Conservation (phyloP, 108 stramenopile species). For the Aurantiochytrium sp. region DNA sequence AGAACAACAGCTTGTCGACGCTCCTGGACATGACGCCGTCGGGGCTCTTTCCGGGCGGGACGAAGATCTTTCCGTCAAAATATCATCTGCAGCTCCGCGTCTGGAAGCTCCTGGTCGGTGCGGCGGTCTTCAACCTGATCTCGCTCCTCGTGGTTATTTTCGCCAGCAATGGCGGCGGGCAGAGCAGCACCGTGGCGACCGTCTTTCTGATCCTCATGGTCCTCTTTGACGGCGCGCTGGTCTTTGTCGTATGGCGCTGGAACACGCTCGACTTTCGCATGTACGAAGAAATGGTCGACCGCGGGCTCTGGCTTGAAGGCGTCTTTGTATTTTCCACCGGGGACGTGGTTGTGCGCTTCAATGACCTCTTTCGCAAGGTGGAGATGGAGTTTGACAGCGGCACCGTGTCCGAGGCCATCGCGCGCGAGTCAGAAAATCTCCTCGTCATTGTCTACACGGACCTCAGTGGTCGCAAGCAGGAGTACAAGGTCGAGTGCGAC, state of each 20-base stretch:
- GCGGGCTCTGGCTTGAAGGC: slow-evolving; percentile 6
- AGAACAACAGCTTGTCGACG: background rate
- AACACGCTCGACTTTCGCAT: background rate
- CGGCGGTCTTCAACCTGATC: background rate
- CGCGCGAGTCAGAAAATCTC: background rate
- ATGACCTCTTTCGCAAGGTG: background rate
- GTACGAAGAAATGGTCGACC: background rate
- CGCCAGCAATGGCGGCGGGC: background rate
- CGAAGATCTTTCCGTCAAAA: slow-evolving; percentile 1
- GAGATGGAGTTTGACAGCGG: slow-evolving; percentile 27
- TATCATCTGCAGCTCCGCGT: background rate
- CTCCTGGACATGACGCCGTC: background rate
- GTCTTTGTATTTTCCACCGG: slow-evolving; percentile 25
- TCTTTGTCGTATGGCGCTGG: background rate
- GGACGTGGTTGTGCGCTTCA: slow-evolving; percentile 22
- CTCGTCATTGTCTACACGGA: slow-evolving; percentile 22
- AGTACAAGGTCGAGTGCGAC: background rate
- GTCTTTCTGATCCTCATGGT: background rate
- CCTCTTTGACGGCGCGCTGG: background rate
- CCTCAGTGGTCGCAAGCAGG: background rate
- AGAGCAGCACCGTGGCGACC: background rate
- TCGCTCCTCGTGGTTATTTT: background rate
- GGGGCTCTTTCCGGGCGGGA: background rate
- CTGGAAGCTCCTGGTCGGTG: background rate
- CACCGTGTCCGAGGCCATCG: background rate